These are phyloP conservation scores for Cladobotryum protrusum DNA, from an alignment of 2,329 filamentous ascomycete species.

Conservation along the genomic window DNA sequence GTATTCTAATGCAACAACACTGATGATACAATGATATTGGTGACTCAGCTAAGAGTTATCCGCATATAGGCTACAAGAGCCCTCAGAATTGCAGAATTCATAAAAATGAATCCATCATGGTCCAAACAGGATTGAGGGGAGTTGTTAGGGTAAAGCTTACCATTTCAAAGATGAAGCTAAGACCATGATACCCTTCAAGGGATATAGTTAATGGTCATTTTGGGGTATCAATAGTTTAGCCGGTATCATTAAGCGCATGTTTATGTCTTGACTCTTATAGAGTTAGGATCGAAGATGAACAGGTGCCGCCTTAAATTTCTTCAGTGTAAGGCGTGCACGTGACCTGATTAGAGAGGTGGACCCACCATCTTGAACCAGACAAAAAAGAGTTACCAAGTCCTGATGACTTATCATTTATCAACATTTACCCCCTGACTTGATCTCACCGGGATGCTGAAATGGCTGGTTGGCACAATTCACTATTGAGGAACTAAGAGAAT, in stretches of 20 bases:
- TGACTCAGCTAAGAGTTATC: slow-evolving; percentile 25
- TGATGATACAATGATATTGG: too few relatives aligned
- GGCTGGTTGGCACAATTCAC: too few relatives aligned
- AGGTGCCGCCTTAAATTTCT: not conserved
- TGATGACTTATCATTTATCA: too few relatives aligned
- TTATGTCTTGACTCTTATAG: not conserved
- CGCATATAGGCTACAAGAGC: slow-evolving; percentile 23
- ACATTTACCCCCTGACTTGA: too few relatives aligned
- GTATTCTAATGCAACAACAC: not conserved
- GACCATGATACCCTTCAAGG: not conserved
- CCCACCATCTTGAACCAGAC: not conserved
- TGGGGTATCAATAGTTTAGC: not conserved
- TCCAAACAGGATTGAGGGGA: not conserved
- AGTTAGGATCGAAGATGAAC: not conserved
- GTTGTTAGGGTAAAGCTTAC: slow-evolving; percentile 17
- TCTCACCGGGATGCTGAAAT: too few relatives aligned
- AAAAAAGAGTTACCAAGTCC: too few relatives aligned
- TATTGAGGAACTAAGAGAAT: too few relatives aligned
- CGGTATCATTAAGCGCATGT: not conserved
- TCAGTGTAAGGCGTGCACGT: not conserved
- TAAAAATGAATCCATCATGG: slow-evolving; percentile 26
- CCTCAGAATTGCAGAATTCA: slow-evolving; percentile 48
- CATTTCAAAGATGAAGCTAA: slow-evolving; percentile 1
- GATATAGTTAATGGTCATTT: not conserved
- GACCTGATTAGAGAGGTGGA: not conserved